phyloP scores from a whole-genome alignment of 2,329 filamentous ascomycete species.

The Botrytis elliptica region DNA sequence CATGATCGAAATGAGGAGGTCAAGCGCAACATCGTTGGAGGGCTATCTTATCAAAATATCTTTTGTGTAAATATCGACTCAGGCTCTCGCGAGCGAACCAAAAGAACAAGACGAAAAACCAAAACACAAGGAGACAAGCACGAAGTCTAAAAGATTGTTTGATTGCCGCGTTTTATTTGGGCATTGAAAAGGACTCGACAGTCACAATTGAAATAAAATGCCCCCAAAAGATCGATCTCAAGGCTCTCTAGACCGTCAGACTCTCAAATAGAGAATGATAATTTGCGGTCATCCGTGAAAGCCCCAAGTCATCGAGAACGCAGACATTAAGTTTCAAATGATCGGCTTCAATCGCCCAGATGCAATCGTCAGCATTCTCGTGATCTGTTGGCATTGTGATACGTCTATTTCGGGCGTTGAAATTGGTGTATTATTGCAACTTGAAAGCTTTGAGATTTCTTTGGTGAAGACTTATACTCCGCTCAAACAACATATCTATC shows the following conservation, averaged over 20 bases:
- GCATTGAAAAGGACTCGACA: not conserved
- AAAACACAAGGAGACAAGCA: too few species aligned
- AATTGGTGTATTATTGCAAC: not conserved
- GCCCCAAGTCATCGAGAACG: not conserved
- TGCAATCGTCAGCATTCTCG: not conserved
- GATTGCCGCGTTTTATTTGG: not conserved
- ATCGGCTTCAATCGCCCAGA: not conserved
- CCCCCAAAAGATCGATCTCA: not conserved
- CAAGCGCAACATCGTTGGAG: not conserved
- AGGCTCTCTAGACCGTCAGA: not conserved
- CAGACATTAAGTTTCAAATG: not conserved
- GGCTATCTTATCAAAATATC: not conserved
- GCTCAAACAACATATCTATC: not conserved
- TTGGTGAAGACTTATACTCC: not conserved
- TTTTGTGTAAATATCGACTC: not conserved
- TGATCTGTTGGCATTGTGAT: not conserved
- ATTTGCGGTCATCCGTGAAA: not conserved
- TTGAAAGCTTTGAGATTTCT: not conserved
- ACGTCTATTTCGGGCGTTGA: not conserved
- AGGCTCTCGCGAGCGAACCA: not conserved
- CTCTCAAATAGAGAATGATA: not conserved
- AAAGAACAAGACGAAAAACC: not conserved
- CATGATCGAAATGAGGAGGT: not conserved
- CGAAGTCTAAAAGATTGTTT: not conserved
- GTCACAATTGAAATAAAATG: not conserved